These are phyloP conservation scores for Crucihimalaya himalaica DNA, from an alignment of 345 rosid genomes.

Conservation along the genomic window DNA sequence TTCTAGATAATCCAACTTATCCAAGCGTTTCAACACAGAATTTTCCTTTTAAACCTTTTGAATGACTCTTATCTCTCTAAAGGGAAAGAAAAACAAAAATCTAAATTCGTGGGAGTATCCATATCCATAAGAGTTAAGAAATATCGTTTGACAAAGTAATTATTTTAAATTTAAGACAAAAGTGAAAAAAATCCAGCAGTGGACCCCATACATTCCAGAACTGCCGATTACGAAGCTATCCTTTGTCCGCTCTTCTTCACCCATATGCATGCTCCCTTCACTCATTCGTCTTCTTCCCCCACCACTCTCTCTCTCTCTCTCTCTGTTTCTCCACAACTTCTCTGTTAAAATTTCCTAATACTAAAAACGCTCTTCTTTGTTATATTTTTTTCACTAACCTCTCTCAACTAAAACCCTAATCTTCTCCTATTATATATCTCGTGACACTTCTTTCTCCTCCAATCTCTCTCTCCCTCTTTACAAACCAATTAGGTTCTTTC, in stretches of 20 bases:
- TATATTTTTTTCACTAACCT: slow-evolving; percentile 1
- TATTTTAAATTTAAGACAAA: background rate
- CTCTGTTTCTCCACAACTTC: slow-evolving; percentile 2
- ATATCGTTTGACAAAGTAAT: background rate
- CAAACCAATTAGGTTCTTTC: slow-evolving; percentile 25
- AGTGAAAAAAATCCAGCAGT: slow-evolving; percentile 28
- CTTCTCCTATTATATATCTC: slow-evolving; percentile 37
- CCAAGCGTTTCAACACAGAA: background rate
- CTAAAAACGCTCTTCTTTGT: background rate
- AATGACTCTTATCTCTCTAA: no score
- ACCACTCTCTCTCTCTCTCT: slow-evolving; percentile 11
- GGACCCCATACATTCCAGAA: slow-evolving; percentile 31
- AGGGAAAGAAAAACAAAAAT: background rate
- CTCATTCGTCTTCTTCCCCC: slow-evolving; percentile 35
- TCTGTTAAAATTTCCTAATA: background rate
- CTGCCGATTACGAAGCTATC: slow-evolving; percentile 42
- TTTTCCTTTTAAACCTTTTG: background rate
- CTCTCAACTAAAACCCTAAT: slow-evolving; percentile 33
- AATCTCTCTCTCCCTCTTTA: slow-evolving; percentile 18
- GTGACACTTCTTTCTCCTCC: slow-evolving; percentile 38
- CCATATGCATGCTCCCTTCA: slow-evolving; percentile 48
- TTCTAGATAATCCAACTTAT: background rate
- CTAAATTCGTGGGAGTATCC: background rate
- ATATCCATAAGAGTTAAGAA: slow-evolving; percentile 25
- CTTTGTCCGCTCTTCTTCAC: slow-evolving; percentile 56